Evolutionary conservation across 164 flowering plant genomes (phyloP), one percentile per base, ranked within the genome.

Genomic region (Echeveria elegans): DNA sequence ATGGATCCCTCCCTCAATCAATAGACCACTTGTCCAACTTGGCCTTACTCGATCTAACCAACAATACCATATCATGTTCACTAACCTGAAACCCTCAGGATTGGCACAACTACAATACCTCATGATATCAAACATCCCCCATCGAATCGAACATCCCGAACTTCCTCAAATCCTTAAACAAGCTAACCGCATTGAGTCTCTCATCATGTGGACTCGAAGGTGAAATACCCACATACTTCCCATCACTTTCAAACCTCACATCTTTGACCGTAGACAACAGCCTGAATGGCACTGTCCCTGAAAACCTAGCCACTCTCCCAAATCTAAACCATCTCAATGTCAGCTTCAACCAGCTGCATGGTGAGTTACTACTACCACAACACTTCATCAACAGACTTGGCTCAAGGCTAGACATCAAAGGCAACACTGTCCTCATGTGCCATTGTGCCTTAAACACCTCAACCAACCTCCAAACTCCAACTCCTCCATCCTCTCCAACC

Each of bases 11-110:
- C 21, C 85, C 85, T 32, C 70, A 60, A 69, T 76, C 77, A 4
- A 12, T 82, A n/a, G 82, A 82, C 40, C 69, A 68, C 24, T 74
- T 83, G 29, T 68, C 70, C 61, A 76, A 68, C 69, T 53, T 83
- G 66, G 75, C 70, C 1, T 66, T 83, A 66, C 71, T 83, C 60
- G 87, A 83, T 72, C 48, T 83, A 69, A 82, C 80, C 75, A 71
- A 77, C 30, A 83, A 82, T n/a, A 66, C 37, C 2, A 28, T 83
- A 19, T 53, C 36, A 18, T 85, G 87, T 9, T 85, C 83, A 61
- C 61, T 83, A n/a, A 19, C 85, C 83, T 59, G 77, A 77, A 53
- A 63, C 72, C 50, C 66, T 83, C 83, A 66, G 75, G 81, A 26
- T 63, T 82, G 72, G 60, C 74, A 36, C 56, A 78, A 40, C 36